Evolutionary conservation across 768 basidiomycete species (phyloP).

Genomic region (Polyporus arcularius): DNA sequence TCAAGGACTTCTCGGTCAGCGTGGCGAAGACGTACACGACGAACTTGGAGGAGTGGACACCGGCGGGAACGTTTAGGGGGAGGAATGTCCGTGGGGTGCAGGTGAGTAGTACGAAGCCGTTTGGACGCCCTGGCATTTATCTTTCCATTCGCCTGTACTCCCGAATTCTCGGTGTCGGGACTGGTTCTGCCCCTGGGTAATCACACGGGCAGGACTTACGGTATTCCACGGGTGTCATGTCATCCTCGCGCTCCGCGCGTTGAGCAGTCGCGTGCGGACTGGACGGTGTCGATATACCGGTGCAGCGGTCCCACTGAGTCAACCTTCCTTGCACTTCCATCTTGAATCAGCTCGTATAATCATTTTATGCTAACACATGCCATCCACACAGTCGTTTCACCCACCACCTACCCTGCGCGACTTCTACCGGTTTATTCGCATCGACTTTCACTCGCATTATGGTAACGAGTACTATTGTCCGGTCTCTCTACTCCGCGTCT

Average conservation of each 20-base stretch:
- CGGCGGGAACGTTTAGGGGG: constrained; percentile 82
- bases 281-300: no score
- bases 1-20: constrained; percentile 88
- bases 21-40: constrained; percentile 50
- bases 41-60: constrained; percentile 44
- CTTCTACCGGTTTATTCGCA: constrained; percentile 92
- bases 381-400: constrained; percentile 66
- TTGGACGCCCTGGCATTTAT: no score
- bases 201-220: no score
- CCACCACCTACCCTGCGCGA: constrained; percentile 68
- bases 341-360: no score
- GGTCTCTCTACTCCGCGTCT: constrained; percentile 87
- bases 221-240: no score
- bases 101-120: constrained; percentile 44
- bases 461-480: constrained; percentile 97
- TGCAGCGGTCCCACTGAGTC: no score
- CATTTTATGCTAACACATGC: not conserved
- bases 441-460: constrained; percentile 93
- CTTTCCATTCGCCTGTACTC: no score
- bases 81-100: constrained; percentile 92
- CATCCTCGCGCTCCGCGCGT: no score
- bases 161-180: no score
- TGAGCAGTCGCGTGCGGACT: no score
- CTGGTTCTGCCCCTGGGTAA: no score
- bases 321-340: no score